phyloP scores from a whole-genome alignment of 116 monocot species.

The Thalassia testudinum region DNA sequence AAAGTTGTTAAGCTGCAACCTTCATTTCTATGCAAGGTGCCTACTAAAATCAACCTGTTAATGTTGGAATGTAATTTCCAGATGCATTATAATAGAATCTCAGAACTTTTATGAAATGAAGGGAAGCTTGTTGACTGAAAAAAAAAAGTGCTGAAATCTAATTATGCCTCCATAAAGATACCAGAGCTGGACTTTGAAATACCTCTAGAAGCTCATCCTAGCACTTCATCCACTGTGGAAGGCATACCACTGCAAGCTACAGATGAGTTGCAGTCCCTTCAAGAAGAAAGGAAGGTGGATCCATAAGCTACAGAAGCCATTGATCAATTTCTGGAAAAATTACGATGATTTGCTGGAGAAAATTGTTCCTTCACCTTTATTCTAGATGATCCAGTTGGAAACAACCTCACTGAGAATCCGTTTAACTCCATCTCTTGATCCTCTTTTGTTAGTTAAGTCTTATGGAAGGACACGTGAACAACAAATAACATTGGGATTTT shows the following conservation, averaged over 20 bases:
- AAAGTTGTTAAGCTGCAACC: too few species aligned
- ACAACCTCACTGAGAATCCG: conserved; percentile 94
- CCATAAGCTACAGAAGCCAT: conserved; percentile 78
- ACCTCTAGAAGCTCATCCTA: conserved; percentile 89
- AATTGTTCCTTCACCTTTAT: conserved; percentile 64
- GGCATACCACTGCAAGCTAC: conserved; percentile 67
- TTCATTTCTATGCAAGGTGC: too few species aligned
- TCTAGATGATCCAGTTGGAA: conserved; percentile 95
- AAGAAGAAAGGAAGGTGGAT: conserved; percentile 82
- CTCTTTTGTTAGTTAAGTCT: too few species aligned
- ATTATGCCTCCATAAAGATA: too few species aligned
- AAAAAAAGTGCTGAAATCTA: too few species aligned
- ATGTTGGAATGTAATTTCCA: too few species aligned
- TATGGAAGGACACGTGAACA: too few species aligned
- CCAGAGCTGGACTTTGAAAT: conserved; percentile 98
- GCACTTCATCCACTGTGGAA: conserved; percentile 90
- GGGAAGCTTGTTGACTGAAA: too few species aligned
- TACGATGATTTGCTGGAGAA: conserved; percentile 57
- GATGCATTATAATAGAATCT: too few species aligned
- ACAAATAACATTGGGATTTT: too few species aligned
- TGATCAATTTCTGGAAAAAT: conserved; percentile 68
- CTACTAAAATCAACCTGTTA: too few species aligned
- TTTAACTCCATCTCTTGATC: conserved; percentile 30
- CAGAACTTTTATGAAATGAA: too few species aligned
- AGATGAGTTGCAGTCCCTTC: conserved; percentile 66